Evolutionary conservation across 768 basidiomycete species (phyloP), one percentile per base, ranked within the genome.

Genomic region (Pisolithus sp.): DNA sequence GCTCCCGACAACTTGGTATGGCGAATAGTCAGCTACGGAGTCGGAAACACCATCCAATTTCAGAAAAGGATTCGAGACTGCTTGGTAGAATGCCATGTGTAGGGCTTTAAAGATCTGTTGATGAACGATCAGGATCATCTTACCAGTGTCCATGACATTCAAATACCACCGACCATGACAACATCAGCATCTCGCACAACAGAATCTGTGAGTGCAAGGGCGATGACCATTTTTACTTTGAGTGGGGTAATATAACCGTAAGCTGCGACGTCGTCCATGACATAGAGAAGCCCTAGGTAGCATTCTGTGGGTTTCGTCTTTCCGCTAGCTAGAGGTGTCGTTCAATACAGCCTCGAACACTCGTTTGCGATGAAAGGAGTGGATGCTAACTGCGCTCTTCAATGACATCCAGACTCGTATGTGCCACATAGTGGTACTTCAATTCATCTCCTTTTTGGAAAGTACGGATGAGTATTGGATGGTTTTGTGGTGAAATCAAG

Each of bases 221-320:
- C 85, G 48, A 94, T 63, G 52, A 95, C 78, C 60, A 95, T 91
- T 73, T 93, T 93, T 60, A 93, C 77, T 62, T 86, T 89, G 54
- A 90, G 72, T 12, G 92, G 89, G 9, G 90, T 93, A 46, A 93
- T 80, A 68, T 92, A 95, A 38, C 92, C 93, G 67, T 94, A 94
- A 37, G 92, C 89, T 2, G 89, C 91, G 46, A 90, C 86, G 58
- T 94, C 92, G 68, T 95, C 93, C 76, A 94, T 86, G n/a, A 85
- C 78, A 66, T 90, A 92, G 23, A 95, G 69, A 50, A 94, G 73
- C 5, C 91, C 92, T 36, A 93, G 76, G 62, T 93, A 95, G 63
- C 86, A 85, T 31, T 94, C 91, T 5, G 73, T 74, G 4, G 78
- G 71, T 67, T 89, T 91, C 26, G 74, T 74, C 17, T 76, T 77